phyloP scores from a whole-genome alignment of 768 basidiomycete genomes.

The Peribolospora kevripleyi region DNA sequence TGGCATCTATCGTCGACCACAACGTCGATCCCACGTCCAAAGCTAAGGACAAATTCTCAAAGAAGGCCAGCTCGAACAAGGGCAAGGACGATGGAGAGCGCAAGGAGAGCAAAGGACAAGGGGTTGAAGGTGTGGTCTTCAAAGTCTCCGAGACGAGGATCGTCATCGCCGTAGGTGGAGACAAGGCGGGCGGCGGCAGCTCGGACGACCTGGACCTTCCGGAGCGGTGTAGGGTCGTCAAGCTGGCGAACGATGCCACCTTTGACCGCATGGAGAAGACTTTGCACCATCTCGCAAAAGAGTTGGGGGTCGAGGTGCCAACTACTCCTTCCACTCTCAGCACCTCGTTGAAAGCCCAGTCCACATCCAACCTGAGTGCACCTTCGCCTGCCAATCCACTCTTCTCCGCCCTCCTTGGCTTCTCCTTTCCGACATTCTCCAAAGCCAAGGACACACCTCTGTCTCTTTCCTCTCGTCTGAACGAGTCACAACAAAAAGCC shows the following conservation, averaged over 20 bases:
- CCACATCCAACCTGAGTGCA: background rate
- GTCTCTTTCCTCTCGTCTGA: conserved; percentile 28
- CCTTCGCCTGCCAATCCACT: conserved; percentile 5
- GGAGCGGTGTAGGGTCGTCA: conserved; percentile 45
- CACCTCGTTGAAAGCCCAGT: no score
- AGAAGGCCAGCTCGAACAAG: background rate
- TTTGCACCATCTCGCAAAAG: conserved; percentile 37
- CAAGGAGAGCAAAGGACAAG: conserved; percentile 20
- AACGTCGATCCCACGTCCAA: conserved; percentile 14
- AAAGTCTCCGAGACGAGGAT: conserved; percentile 52
- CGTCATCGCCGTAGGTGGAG: conserved; percentile 44
- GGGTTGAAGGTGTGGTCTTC: conserved; percentile 62
- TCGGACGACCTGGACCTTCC: conserved; percentile 52
- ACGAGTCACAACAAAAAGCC: conserved; percentile 61
- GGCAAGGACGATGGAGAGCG: conserved; percentile 11
- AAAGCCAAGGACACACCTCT: conserved; percentile 20
- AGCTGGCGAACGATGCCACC: conserved; percentile 76
- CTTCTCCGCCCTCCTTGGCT: conserved; percentile 49
- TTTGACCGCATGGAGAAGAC: conserved; percentile 82
- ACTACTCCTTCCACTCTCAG: background rate
- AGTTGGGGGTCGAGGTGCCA: conserved; percentile 14
- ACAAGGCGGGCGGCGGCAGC: conserved; percentile 24
- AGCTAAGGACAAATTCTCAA: conserved; percentile 6
- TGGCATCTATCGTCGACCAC: conserved; percentile 61
- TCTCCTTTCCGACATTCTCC: conserved; percentile 20